Percentiles rank a stretch among this genome's conserved stretches.
These are phyloP conservation scores for Fagopyrum homotropicum DNA, from an alignment of 148 eudicot species.

Conservation along the genomic window DNA sequence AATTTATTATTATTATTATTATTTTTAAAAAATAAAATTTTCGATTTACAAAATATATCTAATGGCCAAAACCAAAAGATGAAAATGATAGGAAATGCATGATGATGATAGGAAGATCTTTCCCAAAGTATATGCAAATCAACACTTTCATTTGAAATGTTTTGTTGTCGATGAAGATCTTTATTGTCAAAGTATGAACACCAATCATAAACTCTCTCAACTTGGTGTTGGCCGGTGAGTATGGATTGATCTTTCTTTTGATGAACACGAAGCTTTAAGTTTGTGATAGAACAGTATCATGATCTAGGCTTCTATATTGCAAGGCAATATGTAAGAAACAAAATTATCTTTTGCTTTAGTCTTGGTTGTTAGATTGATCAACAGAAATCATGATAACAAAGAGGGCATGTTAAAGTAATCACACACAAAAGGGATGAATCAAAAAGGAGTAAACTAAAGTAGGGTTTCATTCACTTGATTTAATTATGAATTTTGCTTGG, in stretches of 20 bases:
- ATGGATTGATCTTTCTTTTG: not conserved
- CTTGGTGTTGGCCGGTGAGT: not conserved
- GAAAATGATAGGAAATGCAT: not conserved
- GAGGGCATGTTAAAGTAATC: slow-evolving; percentile 11
- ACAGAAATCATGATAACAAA: slow-evolving; percentile 4
- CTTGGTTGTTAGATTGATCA: slow-evolving; percentile 8
- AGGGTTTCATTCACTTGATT: not conserved
- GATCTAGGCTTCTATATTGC: slow-evolving; percentile 8
- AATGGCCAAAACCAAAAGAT: no score
- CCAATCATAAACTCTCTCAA: slow-evolving; percentile 4
- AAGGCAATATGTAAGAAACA: slow-evolving; percentile 12
- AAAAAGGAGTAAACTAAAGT: not conserved
- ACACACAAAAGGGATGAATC: slow-evolving; percentile 1
- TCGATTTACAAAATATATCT: no score
- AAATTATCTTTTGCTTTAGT: slow-evolving; percentile 6
- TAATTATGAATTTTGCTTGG: slow-evolving; percentile 5
- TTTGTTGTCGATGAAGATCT: not conserved
- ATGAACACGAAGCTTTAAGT: not conserved
- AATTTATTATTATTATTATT: no score
- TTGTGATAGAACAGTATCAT: slow-evolving; percentile 11
- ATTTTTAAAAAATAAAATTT: no score
- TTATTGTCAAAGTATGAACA: not conserved
- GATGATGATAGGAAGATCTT: not conserved
- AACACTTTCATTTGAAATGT: slow-evolving; percentile 6
- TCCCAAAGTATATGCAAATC: not conserved